Evolutionary conservation across 179 eudicot genomes (phyloP), one percentile per base, ranked within the genome.

Genomic region (Camellia oleifera): DNA sequence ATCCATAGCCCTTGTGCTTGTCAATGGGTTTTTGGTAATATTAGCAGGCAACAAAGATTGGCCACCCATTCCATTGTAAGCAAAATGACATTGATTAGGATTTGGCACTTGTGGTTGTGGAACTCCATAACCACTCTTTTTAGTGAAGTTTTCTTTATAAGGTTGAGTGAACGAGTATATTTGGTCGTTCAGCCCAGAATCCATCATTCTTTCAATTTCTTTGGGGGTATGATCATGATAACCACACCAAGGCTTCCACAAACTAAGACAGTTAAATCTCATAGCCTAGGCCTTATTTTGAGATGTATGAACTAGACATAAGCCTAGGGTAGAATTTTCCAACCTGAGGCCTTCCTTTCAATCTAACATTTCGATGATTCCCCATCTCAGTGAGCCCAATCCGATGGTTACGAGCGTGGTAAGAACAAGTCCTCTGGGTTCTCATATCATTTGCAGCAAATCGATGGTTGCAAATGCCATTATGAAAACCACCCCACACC

Each of bases 231-330:
- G 70, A 11, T 4, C 50, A 26, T 26, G 46, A 69, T 52, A 20
- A 58, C 56, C 44, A 26, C 70, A 48, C 69, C 32, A 58, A 6
- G 76, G 75, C 61, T 58, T 81, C 60, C 56, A 60, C 62, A 60
- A 69, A 23, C 64, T 77, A 8, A 77, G 67, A 77, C n/a, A 46
- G 60, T 17, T 58, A 11, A 64, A 69, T 76, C 76, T 81, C 80
- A 74, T 20, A 74, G 65, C 46, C 78, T 69, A 69, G 63, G 23
- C 80, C 79, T 69, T 69, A 62, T 68, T 78, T 69, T 65, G 84
- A 74, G n/a, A 74, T 82, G 44, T n/a, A 69, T 5, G 66, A 68
- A 20, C 63, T 82, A 18, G 78, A 78, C 81, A 61, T 2, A 9
- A 65, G 44, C 45, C 82, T 62, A 17, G 77, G 85, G 42, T 61